Evolutionary conservation across 768 basidiomycete species (phyloP).

Genomic region (Tulasnella sp.): DNA sequence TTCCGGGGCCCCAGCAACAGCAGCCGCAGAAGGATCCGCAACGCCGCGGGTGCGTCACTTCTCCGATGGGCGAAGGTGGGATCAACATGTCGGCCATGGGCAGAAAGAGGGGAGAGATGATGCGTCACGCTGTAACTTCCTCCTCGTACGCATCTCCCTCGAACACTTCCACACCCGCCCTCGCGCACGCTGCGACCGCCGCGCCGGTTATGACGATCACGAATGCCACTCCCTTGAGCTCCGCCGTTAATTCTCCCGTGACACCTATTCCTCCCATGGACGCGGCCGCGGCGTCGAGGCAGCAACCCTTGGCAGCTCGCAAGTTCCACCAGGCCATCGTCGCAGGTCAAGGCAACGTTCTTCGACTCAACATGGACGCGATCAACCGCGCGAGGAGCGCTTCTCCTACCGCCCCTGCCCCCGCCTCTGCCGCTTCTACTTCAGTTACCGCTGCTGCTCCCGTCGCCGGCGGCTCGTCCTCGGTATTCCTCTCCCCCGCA

Average conservation of each 20-base stretch:
- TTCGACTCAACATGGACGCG: constrained; percentile 27
- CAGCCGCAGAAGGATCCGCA: too few species aligned
- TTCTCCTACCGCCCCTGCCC: not conserved
- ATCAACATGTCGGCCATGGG: constrained; percentile 15
- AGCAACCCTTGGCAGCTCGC: constrained; percentile 17
- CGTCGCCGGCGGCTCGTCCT: not conserved
- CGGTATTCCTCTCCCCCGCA: not conserved
- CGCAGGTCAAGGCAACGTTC: constrained; percentile 20
- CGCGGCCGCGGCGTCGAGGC: too few species aligned
- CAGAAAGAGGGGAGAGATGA: constrained; percentile 5
- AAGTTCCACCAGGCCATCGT: constrained; percentile 21
- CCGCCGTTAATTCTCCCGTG: not conserved
- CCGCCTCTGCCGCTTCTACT: not conserved
- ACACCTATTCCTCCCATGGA: not conserved
- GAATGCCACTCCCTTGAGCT: not conserved
- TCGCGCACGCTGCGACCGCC: not conserved
- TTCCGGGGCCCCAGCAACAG: not conserved
- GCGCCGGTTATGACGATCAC: not conserved
- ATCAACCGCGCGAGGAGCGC: constrained; percentile 23
- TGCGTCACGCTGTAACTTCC: constrained; percentile 17
- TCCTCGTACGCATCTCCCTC: not conserved
- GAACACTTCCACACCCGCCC: not conserved
- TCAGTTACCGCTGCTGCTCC: too few species aligned
- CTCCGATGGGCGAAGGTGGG: constrained; percentile 1
- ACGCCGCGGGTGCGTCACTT: constrained; percentile 10